Evolutionary conservation across 768 basidiomycete genomes (phyloP), one percentile per base, ranked within the genome.

Genomic region (Heimioporus sp.): DNA sequence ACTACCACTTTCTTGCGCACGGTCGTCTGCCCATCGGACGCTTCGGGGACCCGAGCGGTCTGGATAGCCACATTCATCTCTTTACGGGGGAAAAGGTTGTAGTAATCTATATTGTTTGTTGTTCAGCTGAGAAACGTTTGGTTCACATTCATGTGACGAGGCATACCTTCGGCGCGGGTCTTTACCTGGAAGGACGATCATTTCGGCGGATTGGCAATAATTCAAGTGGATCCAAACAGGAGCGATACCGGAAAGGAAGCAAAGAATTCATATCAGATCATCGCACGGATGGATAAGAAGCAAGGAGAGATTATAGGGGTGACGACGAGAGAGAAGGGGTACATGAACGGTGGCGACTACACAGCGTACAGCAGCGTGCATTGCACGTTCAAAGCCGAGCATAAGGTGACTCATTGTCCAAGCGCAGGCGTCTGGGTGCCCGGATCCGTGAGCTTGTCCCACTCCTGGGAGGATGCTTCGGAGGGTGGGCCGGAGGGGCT

Each of bases 381-480:
- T 55, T 57, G 62, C 57, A 64, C 60, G 64, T 61, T 62, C 56
- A 56, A 51, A 58, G 53, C 43, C 48, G 56, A 60, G 68, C 56
- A 58, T 61, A 67, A 52, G 49, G 51, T 52, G 64, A 59, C 51
- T 59, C 57, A 61, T 54, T 65, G 62, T 76, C 66, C 71, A 56
- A 68, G 63, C 52, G 73, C 75, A 57, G 80, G 76, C 46, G 78
- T 75, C 56, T 77, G 78, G 51, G 76, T 73, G 53, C 81, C 87
- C 43, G 87, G 79, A 66, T 92, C 88, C 60, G 90, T 89, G 74
- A 93, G 71, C 60, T 78, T 86, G 73, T 93, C 91, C 91, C 90
- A 93, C 68, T 92, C 91, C 72, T 90, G 89, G 46, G 91, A 93
- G 38, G 91, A 90, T 31, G 89, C 76, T 74, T 90, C 91, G 51